Percentiles rank a stretch among this genome's conserved stretches.
Conservation (phyloP, 2,329 filamentous ascomycete genomes). For the Trichoderma hamatum region DNA sequence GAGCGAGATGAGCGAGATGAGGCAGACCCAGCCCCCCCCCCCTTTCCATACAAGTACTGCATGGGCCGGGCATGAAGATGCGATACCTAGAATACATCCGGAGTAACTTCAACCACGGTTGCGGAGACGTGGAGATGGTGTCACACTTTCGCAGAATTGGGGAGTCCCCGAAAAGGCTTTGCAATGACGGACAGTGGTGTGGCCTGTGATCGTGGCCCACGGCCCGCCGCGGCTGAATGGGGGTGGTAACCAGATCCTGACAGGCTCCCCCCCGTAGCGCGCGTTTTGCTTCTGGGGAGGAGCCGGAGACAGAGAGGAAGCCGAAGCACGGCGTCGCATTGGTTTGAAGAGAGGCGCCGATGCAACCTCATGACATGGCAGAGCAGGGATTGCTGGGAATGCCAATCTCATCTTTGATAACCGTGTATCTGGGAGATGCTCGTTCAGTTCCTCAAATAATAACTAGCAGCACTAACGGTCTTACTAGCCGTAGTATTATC, state of each 20-base stretch:
- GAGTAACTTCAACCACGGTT: neutral
- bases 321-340: conserved; percentile 27
- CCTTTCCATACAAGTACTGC: neutral
- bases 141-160: conserved; percentile 17
- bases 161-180: conserved; percentile 19
- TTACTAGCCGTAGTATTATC: neutral
- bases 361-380: conserved; percentile 29
- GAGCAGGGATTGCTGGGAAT: conserved; percentile 21
- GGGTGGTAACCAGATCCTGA: conserved; percentile 28
- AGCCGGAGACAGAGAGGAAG: conserved; percentile 26
- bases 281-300: conserved; percentile 18
- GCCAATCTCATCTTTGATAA: conserved; percentile 25
- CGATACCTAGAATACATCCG: neutral
- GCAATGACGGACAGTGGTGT: conserved; percentile 26
- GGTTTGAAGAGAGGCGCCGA: conserved; percentile 26
- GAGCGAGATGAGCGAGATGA: conserved; percentile 10
- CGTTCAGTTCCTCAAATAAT: neutral
- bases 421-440: conserved; percentile 12
- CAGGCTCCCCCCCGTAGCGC: conserved; percentile 22
- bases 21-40: neutral
- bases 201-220: conserved; percentile 27
- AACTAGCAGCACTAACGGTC: neutral
- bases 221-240: conserved; percentile 27
- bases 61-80: no score
- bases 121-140: conserved; percentile 22